Conservation (phyloP, 306 rosid genomes). For the Vigna nakashimae region DNA sequence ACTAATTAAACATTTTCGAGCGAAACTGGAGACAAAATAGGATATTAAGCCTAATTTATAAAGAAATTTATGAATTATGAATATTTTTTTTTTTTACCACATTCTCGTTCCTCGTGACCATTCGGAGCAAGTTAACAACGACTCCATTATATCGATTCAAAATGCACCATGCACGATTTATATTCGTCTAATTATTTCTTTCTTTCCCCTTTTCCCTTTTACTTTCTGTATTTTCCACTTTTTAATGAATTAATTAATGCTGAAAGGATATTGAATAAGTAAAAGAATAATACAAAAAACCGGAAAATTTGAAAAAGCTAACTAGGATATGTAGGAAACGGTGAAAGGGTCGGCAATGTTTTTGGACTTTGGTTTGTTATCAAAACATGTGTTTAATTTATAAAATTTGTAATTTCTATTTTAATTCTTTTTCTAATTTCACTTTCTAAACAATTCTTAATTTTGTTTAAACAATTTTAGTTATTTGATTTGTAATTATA, state of each 20-base stretch:
- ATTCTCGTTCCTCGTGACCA: not conserved
- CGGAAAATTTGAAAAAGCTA: not conserved
- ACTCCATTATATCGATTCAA: too few species aligned
- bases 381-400: not conserved
- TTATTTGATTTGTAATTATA: too few species aligned
- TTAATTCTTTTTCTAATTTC: not conserved
- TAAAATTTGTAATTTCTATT: not conserved
- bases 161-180: too few species aligned
- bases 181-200: not conserved
- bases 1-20: too few species aligned
- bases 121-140: too few species aligned
- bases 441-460: too few species aligned
- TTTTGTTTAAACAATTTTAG: too few species aligned
- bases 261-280: not conserved
- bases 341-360: constrained; percentile 45
- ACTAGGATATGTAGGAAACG: constrained; percentile 21
- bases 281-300: not conserved
- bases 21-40: too few species aligned
- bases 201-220: not conserved
- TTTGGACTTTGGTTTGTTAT: not conserved
- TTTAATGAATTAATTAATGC: not conserved
- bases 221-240: not conserved
- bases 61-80: not conserved
- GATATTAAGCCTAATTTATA: too few species aligned
- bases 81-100: not conserved